Evolutionary conservation across 768 basidiomycete species (phyloP).

Genomic region (Mycena haematopus): DNA sequence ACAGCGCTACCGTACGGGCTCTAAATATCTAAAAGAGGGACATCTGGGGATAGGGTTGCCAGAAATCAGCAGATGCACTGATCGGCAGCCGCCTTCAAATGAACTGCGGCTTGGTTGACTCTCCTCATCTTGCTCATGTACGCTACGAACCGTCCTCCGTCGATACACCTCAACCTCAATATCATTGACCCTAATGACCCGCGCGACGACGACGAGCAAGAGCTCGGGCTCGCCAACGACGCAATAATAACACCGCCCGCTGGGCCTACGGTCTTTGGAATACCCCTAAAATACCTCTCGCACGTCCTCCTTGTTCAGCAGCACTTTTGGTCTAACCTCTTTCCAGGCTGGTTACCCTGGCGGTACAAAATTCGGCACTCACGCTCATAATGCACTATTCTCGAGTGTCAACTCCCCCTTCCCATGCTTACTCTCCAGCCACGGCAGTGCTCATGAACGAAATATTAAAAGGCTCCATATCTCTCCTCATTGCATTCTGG

Average conservation of each 20-base stretch:
- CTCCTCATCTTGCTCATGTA: slow-evolving; percentile 27
- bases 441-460: slow-evolving; percentile 95
- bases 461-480: slow-evolving; percentile 90
- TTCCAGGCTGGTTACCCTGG: slow-evolving; percentile 77
- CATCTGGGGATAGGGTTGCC: neutral
- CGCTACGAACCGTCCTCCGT: slow-evolving; percentile 29
- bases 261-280: slow-evolving; percentile 65
- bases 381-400: slow-evolving; percentile 98
- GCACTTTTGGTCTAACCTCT: neutral
- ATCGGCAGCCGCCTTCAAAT: neutral
- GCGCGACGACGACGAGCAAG: slow-evolving; percentile 40
- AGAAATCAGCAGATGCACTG: slow-evolving; percentile 19
- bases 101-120: neutral
- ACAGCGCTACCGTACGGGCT: no score
- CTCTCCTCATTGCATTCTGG: slow-evolving; percentile 80
- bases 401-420: slow-evolving; percentile 77
- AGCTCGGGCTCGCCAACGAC: slow-evolving; percentile 47
- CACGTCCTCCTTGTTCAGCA: slow-evolving; percentile 43
- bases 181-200: slow-evolving; percentile 38
- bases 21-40: neutral
- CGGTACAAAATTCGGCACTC: slow-evolving; percentile 89
- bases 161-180: slow-evolving; percentile 40
- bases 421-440: slow-evolving; percentile 87
- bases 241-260: slow-evolving; percentile 38
- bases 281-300: slow-evolving; percentile 85